Evolutionary conservation across 768 basidiomycete genomes (phyloP), one percentile per base, ranked within the genome.

Genomic region (Exsudoporus frostii): DNA sequence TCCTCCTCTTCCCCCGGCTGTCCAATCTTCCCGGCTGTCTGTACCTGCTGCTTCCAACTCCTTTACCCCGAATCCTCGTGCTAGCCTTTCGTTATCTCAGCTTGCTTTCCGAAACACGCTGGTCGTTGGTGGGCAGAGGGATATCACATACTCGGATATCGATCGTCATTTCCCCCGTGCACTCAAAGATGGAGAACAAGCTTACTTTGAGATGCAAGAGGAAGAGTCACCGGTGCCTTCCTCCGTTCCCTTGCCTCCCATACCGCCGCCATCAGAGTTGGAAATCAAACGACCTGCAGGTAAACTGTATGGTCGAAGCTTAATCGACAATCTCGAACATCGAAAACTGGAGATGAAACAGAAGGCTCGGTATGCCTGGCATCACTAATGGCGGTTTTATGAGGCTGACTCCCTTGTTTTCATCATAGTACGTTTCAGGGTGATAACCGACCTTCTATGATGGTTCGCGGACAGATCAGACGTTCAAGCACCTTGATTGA

Each of bases 381-480:
- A 48, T 40, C 37, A 5, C 24, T 40, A 17, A 56, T 50, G n/a
- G 25, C 43, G 11, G 25, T 33, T 37, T 40, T 45, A 22, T 24
- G 22, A 45, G 25, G 24, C 46, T 57, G 10, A 67, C 34, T 22
- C 32, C 44, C 34, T 53, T 45, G 25, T 42, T 46, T 45, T 43
- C 33, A 32, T 49, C 25, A 36, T 20, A 96, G 94, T 50, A 86
- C 90, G 14, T 97, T 97, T 69, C 83, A 76, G 49, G 94, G 94
- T 14, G 94, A 97, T 63, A 79, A 88, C 58, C 77, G 93, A 52
- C 92, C 94, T 10, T 88, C 91, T 5, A 96, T 96, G 94, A 95
- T 96, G 92, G 82, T 85, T 32, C 82, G 93, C 56, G 74, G 76
- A 34, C 70, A 73, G 39, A 68, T 75, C 33, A 71, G 77, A 51